Base-by-base conservation (phyloP, 179 eudicot genomes). In the Beta corolliflora region DNA sequence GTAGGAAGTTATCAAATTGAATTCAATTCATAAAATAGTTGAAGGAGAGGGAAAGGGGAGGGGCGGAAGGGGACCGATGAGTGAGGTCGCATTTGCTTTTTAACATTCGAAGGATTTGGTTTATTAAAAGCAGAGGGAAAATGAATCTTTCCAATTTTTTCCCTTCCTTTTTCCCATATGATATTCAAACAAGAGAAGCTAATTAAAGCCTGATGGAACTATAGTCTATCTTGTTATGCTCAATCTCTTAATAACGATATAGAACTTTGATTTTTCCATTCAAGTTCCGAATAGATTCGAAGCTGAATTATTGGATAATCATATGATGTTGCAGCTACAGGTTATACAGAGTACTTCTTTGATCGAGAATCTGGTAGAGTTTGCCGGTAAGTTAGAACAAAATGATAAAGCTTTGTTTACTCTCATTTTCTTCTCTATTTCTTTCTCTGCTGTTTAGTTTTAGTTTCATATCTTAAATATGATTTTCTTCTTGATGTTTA, bases 291-390 rank as follows among this genome's bases (percentile, higher is more conserved):
- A n/a, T 14, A 44, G 59, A 36, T 31, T 10, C 23, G 14, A 58
- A 13, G 21, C 41, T 36, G 41, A n/a, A 5, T 11, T 14, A 41
- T 46, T 56, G 23, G 25, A 65, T n/a, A 21, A 59, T 52, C 41
- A 36, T 68, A 69, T 19, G n/a, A 13, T 48, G 25, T 50, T 92
- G 84, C 90, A 96, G 99, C 99, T 71, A 96, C 97, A 55, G 99
- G 99, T 61, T 96, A 88, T 77, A 96, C 99, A 0, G 98, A 96
- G 87, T 96, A 96, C 79, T 96, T 84, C 80, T 93, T 91, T 74
- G 92, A 94, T 87, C 73, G 84, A 29, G 83, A 88, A 77, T 86
- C 99, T 66, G 96, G 97, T 53, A 96, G 85, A 91, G 97, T 94
- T 13, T 86, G 90, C 90, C 84, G 98, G 99, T 93, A 76, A 75